Evolutionary conservation across 179 eudicot species (phyloP), one percentile per base, ranked within the genome.

Genomic region (Camellia oleifera): DNA sequence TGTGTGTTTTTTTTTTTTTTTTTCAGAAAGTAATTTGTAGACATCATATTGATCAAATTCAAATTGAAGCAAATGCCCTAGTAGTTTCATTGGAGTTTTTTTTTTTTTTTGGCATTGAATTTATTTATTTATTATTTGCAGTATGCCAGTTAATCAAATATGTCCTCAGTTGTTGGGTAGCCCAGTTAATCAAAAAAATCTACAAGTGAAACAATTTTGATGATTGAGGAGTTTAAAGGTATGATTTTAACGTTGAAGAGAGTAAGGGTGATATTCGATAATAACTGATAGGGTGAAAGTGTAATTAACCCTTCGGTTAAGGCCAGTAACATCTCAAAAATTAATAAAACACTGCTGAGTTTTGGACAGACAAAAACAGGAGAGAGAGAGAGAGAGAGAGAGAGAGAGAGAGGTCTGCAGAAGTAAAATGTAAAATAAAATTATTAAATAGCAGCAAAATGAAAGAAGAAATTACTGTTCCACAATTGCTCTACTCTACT

Each of bases 401-500:
- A 10, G 17, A 10, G 70, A 66, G 48, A 40, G 46, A 13, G 48
- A 1, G 71, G 12, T 54, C 58, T 13, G 9, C 14, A 54, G 58
- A 54, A 2, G 58, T 54, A 8, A 2, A 54, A 54, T 54, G 58
- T 45, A 69, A 9, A 70, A n/a, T 48, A 48, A 45, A 70, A 20
- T 53, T 53, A 48, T 3, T 48, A 18, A 32, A 32, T 18, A n/a
- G 57, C 23, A n/a, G 57, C 53, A 70, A 48, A 7, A 48, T 44
- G 52, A 70, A 70, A n/a, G 15, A 71, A 48, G 52, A 69, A 69
- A 45, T 5, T 17, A 18, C 17, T 70, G 58, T 70, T 52, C 75
- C 61, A 72, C 13, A 11, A 50, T 9, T 11, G n/a, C 52, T 32
- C 40, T 12, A 72, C 42, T 50, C 4, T 52, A 50, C 75, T 71